Conservation (phyloP, 768 basidiomycete species). For the Amanita brunnescens region DNA sequence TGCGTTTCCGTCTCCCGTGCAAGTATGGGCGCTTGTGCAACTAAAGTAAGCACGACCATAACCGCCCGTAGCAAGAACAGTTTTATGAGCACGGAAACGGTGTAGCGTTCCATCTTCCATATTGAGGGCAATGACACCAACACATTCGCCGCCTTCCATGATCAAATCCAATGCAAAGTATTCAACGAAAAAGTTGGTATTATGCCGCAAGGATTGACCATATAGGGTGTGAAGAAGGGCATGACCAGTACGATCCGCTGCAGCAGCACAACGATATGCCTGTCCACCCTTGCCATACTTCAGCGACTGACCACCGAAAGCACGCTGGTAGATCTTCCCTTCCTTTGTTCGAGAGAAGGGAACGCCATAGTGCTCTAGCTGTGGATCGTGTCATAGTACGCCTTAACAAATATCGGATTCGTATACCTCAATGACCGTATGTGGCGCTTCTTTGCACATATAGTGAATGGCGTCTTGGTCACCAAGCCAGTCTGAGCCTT, state of each 20-base stretch:
- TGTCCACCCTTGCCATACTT: slow-evolving; percentile 98
- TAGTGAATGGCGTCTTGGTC: slow-evolving; percentile 99
- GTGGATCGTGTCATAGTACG: slow-evolving; percentile 5
- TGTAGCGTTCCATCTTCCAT: slow-evolving; percentile 99
- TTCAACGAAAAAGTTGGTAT: slow-evolving; percentile 99
- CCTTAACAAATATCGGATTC: background rate
- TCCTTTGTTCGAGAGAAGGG: slow-evolving; percentile 98
- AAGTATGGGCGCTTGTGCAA: slow-evolving; percentile 98
- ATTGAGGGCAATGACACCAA: slow-evolving; percentile 97
- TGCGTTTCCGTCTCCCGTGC: slow-evolving; percentile 97
- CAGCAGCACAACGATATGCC: slow-evolving; percentile 97
- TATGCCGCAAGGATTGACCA: slow-evolving; percentile 96
- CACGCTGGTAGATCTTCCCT: slow-evolving; percentile 99
- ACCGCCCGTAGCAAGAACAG: slow-evolving; percentile 95
- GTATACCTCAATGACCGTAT: slow-evolving; percentile 82
- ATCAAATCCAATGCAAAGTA: slow-evolving; percentile 99
- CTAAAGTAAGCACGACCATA: slow-evolving; percentile 98
- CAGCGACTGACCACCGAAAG: slow-evolving; percentile 96
- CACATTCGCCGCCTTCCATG: slow-evolving; percentile 98
- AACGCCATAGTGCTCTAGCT: slow-evolving; percentile 98
- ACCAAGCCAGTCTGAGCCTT: slow-evolving; percentile 99
- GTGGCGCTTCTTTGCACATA: slow-evolving; percentile 97
- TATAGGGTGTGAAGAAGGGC: slow-evolving; percentile 98
- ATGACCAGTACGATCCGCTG: slow-evolving; percentile 97
- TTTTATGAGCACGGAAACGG: slow-evolving; percentile 97